Percentiles rank a stretch among this genome's conserved stretches.
Conservation (phyloP, 2,329 filamentous ascomycete genomes). For the Colletotrichum horii region DNA sequence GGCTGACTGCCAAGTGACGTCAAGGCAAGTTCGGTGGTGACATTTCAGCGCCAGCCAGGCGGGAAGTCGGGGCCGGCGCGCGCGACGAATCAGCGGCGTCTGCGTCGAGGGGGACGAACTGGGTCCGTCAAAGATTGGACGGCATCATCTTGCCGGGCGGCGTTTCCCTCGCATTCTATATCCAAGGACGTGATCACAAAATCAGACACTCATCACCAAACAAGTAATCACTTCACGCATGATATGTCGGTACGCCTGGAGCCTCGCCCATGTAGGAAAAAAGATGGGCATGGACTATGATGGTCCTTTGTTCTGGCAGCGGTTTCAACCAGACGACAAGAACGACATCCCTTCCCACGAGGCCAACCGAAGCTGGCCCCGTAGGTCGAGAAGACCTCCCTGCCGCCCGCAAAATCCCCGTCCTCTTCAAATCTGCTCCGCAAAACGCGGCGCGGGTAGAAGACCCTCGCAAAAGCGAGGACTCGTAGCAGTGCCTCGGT, state of each 20-base stretch:
- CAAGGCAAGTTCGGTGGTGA: background rate
- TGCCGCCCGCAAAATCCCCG: background rate
- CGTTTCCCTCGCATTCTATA: background rate
- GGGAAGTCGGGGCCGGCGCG: background rate
- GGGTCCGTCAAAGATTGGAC: background rate
- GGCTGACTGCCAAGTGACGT: slow-evolving; percentile 14
- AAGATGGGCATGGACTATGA: slow-evolving; percentile 59
- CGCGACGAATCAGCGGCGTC: background rate
- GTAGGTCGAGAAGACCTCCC: background rate
- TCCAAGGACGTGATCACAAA: background rate
- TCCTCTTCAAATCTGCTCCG: slow-evolving; percentile 21
- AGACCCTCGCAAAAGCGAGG: slow-evolving; percentile 16
- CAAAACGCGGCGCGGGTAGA: slow-evolving; percentile 22
- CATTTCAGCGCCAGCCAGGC: background rate
- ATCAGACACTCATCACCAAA: background rate
- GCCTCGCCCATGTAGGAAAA: slow-evolving; percentile 52
- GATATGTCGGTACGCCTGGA: slow-evolving; percentile 48
- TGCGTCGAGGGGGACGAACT: background rate
- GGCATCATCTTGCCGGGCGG: background rate
- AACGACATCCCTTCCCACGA: background rate
- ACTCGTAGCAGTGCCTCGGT: slow-evolving; percentile 10
- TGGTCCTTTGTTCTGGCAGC: slow-evolving; percentile 55
- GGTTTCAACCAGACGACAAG: background rate
- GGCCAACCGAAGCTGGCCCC: background rate
- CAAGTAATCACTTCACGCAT: background rate